Base-by-base conservation (phyloP, 805 yeast species). In the Candida glaebosa region DNA sequence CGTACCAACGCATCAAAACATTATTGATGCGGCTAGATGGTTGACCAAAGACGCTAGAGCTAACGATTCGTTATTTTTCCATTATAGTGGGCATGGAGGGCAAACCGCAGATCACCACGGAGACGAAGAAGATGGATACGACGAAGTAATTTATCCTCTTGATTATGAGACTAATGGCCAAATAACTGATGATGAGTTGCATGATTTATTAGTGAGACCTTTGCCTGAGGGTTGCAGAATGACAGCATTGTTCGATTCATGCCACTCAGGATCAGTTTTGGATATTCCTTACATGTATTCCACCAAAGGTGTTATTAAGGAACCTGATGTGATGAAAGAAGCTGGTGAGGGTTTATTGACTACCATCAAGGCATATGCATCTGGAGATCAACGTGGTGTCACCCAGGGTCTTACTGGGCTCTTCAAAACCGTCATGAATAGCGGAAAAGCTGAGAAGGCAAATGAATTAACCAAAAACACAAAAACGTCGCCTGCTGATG, bases 1-100 rank as follows among this genome's bases (percentile, higher is more conserved):
- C 51, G 67, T 81, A 8, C 96, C 96, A 15, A 78, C 87, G 2
- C 67, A 76, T 41, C 78, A 70, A 4, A 87, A 87, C 58, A 87
- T 87, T 58, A 55, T 85, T 16, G 70, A 81, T 33, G 96, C 89
- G 2, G 84, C 85, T 85, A 80, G 75, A 42, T 87, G 96, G 96
- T 72, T 87, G 17, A 90, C 83, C 16, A 67, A 67, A 16, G 84
- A 72, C 46, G 93, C 95, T 0, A 69, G 65, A 49, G 82, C 93
- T 12, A 85, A 87, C 51, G 95, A 87, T 62, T 77, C 88, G 6
- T 61, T 87, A 38, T 81, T 87, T 51, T 79, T 87, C 72, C 95
- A 87, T 58, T 87, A 82, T 57, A 84, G 93, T 0, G 93, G 96
- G 5, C 96, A 87, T 56, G 96, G 96, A 22, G 88, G 93, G 2